Evolutionary conservation across 2,329 filamentous ascomycete genomes (phyloP).

Genomic region (Aspergillus quadrilineatus): DNA sequence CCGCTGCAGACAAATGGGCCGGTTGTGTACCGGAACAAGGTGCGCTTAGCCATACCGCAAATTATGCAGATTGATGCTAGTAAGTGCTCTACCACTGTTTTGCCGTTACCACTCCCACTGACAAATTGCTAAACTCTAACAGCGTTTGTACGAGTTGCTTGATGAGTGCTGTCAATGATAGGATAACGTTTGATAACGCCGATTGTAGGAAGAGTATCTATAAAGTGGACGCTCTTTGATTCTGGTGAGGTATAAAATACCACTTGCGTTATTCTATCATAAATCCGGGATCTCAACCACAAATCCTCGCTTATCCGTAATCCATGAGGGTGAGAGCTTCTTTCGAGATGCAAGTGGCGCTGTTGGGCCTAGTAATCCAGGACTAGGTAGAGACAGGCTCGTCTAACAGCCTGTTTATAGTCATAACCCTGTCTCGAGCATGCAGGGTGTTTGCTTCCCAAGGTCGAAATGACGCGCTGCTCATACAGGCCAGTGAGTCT

Average conservation of each 20-base stretch:
- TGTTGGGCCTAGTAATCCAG: not conserved
- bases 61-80: slow-evolving; percentile 94
- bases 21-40: slow-evolving; percentile 92
- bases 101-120: not conserved
- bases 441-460: not conserved
- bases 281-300: not conserved
- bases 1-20: slow-evolving; percentile 76
- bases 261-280: not conserved
- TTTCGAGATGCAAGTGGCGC: not conserved
- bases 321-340: not conserved
- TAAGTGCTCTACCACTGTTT: slow-evolving; percentile 42
- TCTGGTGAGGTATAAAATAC: not conserved
- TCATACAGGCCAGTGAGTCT: not conserved
- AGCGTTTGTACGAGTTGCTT: slow-evolving; percentile 16
- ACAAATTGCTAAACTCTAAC: not conserved
- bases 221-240: not conserved
- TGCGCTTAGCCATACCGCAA: slow-evolving; percentile 81
- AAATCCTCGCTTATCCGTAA: not conserved
- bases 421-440: not conserved
- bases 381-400: not conserved
- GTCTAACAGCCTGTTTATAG: not conserved
- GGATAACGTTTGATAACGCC: not conserved
- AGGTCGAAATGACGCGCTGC: not conserved
- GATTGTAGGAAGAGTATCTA: not conserved
- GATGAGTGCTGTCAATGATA: not conserved